phyloP scores from a whole-genome alignment of 2,329 filamentous ascomycete genomes.

The Penicillium sp. region DNA sequence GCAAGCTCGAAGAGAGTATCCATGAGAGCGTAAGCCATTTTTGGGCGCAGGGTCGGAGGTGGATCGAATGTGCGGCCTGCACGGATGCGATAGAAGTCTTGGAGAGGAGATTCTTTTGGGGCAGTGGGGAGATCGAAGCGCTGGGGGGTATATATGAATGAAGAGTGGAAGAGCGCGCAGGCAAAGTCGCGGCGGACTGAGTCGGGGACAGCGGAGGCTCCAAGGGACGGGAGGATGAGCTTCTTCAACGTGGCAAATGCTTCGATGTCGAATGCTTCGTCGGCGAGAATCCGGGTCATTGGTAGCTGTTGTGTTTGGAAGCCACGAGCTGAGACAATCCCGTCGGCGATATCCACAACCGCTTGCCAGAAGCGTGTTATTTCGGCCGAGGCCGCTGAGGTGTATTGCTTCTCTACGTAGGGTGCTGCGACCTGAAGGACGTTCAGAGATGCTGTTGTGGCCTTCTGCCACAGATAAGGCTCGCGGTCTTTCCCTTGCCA shows the following conservation, averaged over 20 bases:
- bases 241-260: slow-evolving; percentile 62
- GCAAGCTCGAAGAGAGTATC: slow-evolving; percentile 72
- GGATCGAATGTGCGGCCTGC: slow-evolving; percentile 68
- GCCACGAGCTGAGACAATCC: slow-evolving; percentile 64
- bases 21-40: slow-evolving; percentile 74
- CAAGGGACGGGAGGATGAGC: slow-evolving; percentile 69
- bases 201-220: slow-evolving; percentile 61
- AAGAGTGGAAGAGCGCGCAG: slow-evolving; percentile 71
- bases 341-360: slow-evolving; percentile 60
- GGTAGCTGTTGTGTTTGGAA: slow-evolving; percentile 42
- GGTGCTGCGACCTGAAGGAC: slow-evolving; percentile 64
- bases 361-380: slow-evolving; percentile 63
- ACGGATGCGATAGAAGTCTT: slow-evolving; percentile 59
- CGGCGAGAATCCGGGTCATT: slow-evolving; percentile 50
- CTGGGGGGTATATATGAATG: slow-evolving; percentile 70
- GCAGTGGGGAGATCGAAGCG: slow-evolving; percentile 53
- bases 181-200: slow-evolving; percentile 64
- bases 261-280: slow-evolving; percentile 75
- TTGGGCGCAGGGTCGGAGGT: slow-evolving; percentile 57
- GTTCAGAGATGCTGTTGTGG: slow-evolving; percentile 64
- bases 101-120: slow-evolving; percentile 50
- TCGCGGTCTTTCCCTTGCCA: slow-evolving; percentile 68
- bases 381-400: slow-evolving; percentile 29
- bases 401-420: slow-evolving; percentile 48
- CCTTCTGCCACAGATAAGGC: slow-evolving; percentile 70